A percentile compares a stretch with the other conserved stretches of the same genome.
Conservation (phyloP, 108 stramenopile species). For the Skeletonema tropicum region DNA sequence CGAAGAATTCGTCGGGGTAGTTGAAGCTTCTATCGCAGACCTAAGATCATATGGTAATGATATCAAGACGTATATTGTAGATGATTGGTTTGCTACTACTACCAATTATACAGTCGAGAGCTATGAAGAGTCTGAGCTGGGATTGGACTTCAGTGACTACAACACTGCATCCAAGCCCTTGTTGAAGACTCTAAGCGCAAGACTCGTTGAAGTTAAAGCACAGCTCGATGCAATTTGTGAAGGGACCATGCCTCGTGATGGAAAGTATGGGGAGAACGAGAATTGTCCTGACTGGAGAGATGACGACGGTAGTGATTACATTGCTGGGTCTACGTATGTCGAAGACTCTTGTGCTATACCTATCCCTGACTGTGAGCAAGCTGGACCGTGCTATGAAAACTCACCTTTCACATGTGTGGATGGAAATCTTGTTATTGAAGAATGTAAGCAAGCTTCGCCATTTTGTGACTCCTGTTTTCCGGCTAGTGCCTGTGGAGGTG, state of each 20-base stretch:
- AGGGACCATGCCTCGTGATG: conserved; percentile 9
- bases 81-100: not conserved
- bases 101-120: not conserved
- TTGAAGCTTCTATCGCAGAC: conserved; percentile 5
- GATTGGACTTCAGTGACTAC: not conserved
- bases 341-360: not conserved
- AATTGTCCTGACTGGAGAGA: conserved; percentile 11
- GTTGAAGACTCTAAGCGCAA: conserved; percentile 3
- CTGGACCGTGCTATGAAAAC: not conserved
- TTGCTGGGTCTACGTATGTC: not conserved
- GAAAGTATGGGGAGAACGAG: conserved; percentile 10
- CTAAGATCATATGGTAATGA: conserved; percentile 1
- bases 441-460: not conserved
- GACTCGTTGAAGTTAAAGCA: conserved; percentile 17
- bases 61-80: not conserved
- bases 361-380: not conserved
- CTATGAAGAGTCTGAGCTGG: conserved; percentile 1
- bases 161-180: not conserved
- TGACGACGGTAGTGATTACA: not conserved
- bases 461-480: not conserved
- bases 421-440: not conserved
- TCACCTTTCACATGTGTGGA: not conserved
- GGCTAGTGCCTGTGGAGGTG: not conserved
- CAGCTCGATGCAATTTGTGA: conserved; percentile 14
- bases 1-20: not conserved